Evolutionary conservation across 2,329 filamentous ascomycete species (phyloP), one percentile per base, ranked within the genome.

Genomic region (Stemphylium vesicarium): DNA sequence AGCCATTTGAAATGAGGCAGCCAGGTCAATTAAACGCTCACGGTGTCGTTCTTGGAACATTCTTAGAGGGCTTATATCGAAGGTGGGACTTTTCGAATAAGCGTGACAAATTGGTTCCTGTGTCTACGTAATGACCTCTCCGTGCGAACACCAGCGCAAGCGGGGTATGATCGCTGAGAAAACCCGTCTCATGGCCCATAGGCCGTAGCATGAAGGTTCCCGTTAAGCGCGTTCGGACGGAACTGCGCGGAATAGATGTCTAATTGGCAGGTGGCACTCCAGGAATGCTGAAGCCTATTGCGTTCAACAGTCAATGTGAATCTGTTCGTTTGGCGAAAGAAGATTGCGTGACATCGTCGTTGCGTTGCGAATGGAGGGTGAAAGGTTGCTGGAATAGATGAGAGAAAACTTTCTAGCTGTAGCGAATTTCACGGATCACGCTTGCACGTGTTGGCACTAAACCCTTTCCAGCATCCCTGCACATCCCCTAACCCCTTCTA

Each of bases 91-190:
- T 20, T 74, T 74, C 71, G 71, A 62, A 66, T 59, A 74, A 69
- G 72, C 72, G 72, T 74, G 72, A 75, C 72, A 75, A 74, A 70
- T 74, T 75, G 68, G 70, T 74, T 74, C 72, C 72, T 55, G 52
- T 18, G 7, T 55, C 31, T 31, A 40, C 15, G 37, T 15, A n/a
- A 24, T 42, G 4, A 36, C 7, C 4, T 36, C 13, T 20, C 32
- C 13, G 15, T 45, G 32, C 42, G 9, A 11, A 24, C 20, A 36
- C 16, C 31, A 4, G 32, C 18, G 42, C 12, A 16, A 7, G 10
- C 12, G 4, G 22, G n/a, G 16, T 12, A n/a, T 8, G 15, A 8
- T 22, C 32, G 12, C 16, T 26, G 31, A 26, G 20, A 12, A 5
- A n/a, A 13, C 9, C n/a, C 18, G 42, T 36, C 22, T 44, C 20